phyloP scores from a whole-genome alignment of 2,329 filamentous ascomycete species.

The Xylaria polymorpha region DNA sequence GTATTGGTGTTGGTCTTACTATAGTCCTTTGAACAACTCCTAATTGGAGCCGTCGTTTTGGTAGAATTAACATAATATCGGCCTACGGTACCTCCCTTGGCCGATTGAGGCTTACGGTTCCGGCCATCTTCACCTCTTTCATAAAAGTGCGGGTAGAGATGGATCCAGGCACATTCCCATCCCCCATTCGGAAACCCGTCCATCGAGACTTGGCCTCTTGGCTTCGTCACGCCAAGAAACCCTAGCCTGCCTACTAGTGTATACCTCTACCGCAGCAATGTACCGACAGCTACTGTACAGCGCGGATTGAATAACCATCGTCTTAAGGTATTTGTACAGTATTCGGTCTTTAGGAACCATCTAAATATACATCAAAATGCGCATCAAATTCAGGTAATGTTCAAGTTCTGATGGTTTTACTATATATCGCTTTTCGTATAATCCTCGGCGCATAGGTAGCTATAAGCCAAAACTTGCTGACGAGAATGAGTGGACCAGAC shows the following conservation, averaged over 20 bases:
- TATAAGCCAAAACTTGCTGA: conserved; percentile 21
- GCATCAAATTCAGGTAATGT: conserved; percentile 7
- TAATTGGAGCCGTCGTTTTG: conserved; percentile 12
- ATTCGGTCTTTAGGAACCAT: conserved; percentile 15
- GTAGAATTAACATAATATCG: conserved; percentile 13
- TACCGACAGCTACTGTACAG: too few relatives aligned
- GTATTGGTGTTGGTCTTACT: conserved; percentile 23
- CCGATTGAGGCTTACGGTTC: conserved; percentile 21
- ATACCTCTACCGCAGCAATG: not conserved
- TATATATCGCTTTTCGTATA: conserved; percentile 8
- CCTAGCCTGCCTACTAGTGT: conserved; percentile 1
- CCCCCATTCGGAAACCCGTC: conserved; percentile 18
- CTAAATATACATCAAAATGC: conserved; percentile 1
- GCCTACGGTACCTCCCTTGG: conserved; percentile 5
- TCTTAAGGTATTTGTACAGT: too few relatives aligned
- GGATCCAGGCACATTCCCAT: conserved; percentile 15
- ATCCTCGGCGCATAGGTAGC: conserved; percentile 1
- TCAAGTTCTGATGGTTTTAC: not conserved
- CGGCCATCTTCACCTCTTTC: not conserved
- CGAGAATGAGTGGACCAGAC: conserved; percentile 13
- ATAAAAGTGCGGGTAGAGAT: conserved; percentile 11
- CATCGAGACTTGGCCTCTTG: conserved; percentile 19
- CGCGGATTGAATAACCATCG: not conserved
- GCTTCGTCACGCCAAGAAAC: conserved; percentile 12
- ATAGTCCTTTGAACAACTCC: not conserved